Evolutionary conservation across 306 rosid species (phyloP), one percentile per base, ranked within the genome.

Genomic region (Sicyos baderoa): DNA sequence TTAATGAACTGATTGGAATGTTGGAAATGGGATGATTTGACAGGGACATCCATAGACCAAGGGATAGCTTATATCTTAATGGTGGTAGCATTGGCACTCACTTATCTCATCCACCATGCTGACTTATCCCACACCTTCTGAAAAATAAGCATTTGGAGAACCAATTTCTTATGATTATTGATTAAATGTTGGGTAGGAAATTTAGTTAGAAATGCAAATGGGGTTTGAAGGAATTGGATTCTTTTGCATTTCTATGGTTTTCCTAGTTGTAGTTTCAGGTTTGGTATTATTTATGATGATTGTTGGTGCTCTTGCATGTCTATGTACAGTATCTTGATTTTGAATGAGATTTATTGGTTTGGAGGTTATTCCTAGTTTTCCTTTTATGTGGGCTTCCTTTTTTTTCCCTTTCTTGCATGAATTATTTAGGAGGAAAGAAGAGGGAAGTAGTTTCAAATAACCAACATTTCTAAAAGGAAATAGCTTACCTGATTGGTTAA

Each of bases 21-120:
- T 29, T 37, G 8, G 4, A 9, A 17, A 18, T 40, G 51, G 4
- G 12, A 62, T n/a, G n/a, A n/a, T 4, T 65, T 21, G 71, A 51
- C 82, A 88, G 97, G 95, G 75, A 84, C 87, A 58, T 76, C 86
- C 8, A 83, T 88, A 52, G 97, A 91, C 82, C 97, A 86, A 79
- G 95, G 95, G 40, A 80, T 91, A 77, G 97, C 95, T 54, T 91
- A 84, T 71, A 75, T 76, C 79, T 77, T 91, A 64, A 91, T 91
- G 97, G 42, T 88, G 37, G 85, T 80, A 80, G 95, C 95, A 15
- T 54, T 91, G 79, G 88, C 83, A 65, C 88, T 91, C 50, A 88
- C 97, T 0, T 88, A 91, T 79, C 87, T 91, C 83, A 84, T 91
- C 64, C 97, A 88, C 81, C 72, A 48, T 1, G 78, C 87, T 0